Evolutionary conservation across 2,329 filamentous ascomycete species (phyloP), one percentile per base, ranked within the genome.

Genomic region (Claviceps maximensis): DNA sequence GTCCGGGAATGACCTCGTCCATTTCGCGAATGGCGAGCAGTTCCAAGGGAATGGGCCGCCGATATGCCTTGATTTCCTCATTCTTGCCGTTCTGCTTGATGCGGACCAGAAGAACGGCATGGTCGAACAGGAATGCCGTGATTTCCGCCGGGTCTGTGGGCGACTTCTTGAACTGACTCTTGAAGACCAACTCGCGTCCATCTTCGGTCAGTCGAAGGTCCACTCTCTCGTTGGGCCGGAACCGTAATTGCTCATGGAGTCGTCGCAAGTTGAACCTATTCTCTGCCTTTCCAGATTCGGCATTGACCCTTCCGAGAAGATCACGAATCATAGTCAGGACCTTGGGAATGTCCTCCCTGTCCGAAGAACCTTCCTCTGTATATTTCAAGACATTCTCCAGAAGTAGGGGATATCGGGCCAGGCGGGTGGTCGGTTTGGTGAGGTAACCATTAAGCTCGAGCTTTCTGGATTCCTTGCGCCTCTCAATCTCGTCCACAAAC

Each of bases 401-500:
- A 13, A 98, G 75, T 40, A 98, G 74, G 4, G 93, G 93, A 67
- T 98, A 98, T 68, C 93, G 82, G 44, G 93, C 93, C 62, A 98
- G 74, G 73, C 93, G 83, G 19, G 93, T 98, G 1, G 93, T 98
- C 1, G 93, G 93, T 69, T 98, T 98, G 9, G 93, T 98, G 51
- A 98, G 75, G 65, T 98, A 98, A 60, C 93, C 93, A 67, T 98
- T 98, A 55, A 98, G 75, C 69, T 98, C 93, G 47, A 98, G 76
- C 70, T 98, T 98, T 58, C 93, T 82, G 6, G 91, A 97, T 68
- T 98, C 93, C 67, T 96, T 96, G 60, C 95, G 80, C 54, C 93
- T 79, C 69, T 98, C 93, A 6, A 94, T 95, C 67, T 97, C 90
- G 59, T 98, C 93, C 27, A 97, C 93, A 61, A 97, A 96, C 62